Conservation (phyloP, 768 basidiomycete species). For the Amanita inopinata region DNA sequence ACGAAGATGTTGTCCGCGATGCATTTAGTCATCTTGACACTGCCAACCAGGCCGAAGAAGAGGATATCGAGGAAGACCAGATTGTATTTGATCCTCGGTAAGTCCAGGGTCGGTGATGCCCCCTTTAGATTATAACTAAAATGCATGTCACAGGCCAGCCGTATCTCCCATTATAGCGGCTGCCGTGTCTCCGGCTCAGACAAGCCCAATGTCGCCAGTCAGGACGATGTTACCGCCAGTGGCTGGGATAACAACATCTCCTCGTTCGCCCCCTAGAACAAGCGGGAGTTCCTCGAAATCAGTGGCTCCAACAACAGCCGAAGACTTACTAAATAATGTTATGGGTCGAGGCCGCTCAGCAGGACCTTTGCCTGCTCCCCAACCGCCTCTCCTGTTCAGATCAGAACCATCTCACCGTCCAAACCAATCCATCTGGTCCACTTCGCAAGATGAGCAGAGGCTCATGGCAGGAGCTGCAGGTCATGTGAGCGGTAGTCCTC, state of each 20-base stretch:
- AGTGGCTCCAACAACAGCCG: constrained; percentile 44
- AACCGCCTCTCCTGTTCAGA: constrained; percentile 42
- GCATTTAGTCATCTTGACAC: constrained; percentile 45
- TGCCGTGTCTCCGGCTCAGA: constrained; percentile 21
- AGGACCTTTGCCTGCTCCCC: constrained; percentile 17
- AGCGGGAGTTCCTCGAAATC: constrained; percentile 16
- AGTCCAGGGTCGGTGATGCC: constrained; percentile 2
- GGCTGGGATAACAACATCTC: constrained; percentile 14
- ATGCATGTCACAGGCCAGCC: constrained; percentile 16
- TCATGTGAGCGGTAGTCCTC: constrained; percentile 11
- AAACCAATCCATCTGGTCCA: constrained; percentile 58
- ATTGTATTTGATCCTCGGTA: constrained; percentile 71
- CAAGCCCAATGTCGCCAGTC: constrained; percentile 25
- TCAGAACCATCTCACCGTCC: constrained; percentile 34
- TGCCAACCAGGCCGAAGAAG: constrained; percentile 28
- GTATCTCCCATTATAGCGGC: constrained; percentile 20
- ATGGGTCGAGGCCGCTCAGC: constrained; percentile 25
- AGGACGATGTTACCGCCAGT: constrained; percentile 23
- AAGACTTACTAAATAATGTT: constrained; percentile 55
- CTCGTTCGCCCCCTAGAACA: constrained; percentile 23
- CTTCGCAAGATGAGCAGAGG: constrained; percentile 39
- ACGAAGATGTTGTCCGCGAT: constrained; percentile 73
- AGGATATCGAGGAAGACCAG: constrained; percentile 50
- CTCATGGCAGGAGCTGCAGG: constrained; percentile 23
- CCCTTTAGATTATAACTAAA: background rate